These are phyloP conservation scores for Zymoseptoria ardabiliae DNA, from an alignment of 2,329 filamentous ascomycete species.

Conservation along the genomic window DNA sequence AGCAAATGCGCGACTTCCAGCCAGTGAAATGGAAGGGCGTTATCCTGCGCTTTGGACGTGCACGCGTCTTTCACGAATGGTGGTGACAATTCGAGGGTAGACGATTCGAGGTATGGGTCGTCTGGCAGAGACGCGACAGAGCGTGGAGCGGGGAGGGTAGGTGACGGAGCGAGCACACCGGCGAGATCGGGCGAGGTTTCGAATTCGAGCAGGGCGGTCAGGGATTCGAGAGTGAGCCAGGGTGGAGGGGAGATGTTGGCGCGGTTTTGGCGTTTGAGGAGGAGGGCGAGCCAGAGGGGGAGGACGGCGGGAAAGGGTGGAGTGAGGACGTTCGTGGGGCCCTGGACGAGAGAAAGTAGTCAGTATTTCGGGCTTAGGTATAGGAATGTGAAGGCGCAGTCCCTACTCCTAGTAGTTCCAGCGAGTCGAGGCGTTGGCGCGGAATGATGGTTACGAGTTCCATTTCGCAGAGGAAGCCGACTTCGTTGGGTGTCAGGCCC, in stretches of 20 bases:
- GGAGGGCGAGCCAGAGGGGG: constrained; percentile 88
- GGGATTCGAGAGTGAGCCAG: constrained; percentile 73
- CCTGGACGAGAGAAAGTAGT: constrained; percentile 45
- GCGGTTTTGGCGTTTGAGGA: constrained; percentile 88
- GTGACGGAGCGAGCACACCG: constrained; percentile 69
- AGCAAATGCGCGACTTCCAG: constrained; percentile 83
- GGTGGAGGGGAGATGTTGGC: constrained; percentile 87
- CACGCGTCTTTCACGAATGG: constrained; percentile 70
- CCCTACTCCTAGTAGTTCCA: constrained; percentile 78
- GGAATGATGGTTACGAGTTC: constrained; percentile 89
- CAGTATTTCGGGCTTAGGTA: neutral
- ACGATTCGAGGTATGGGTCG: constrained; percentile 22
- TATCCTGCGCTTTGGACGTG: constrained; percentile 59
- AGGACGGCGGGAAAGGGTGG: constrained; percentile 74
- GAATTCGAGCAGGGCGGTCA: constrained; percentile 68
- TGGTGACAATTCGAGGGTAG: constrained; percentile 38
- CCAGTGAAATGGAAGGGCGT: constrained; percentile 88
- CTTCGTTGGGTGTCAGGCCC: constrained; percentile 75
- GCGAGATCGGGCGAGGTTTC: constrained; percentile 64
- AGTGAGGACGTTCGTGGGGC: constrained; percentile 64
- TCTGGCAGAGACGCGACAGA: constrained; percentile 25
- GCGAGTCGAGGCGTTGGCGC: constrained; percentile 77
- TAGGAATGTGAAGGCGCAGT: constrained; percentile 19
- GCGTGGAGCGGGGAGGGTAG: constrained; percentile 52
- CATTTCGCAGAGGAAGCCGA: constrained; percentile 95